These are phyloP conservation scores for Mortierella polycephala DNA, from an alignment of 371 early-diverging fungal species.

Conservation along the genomic window DNA sequence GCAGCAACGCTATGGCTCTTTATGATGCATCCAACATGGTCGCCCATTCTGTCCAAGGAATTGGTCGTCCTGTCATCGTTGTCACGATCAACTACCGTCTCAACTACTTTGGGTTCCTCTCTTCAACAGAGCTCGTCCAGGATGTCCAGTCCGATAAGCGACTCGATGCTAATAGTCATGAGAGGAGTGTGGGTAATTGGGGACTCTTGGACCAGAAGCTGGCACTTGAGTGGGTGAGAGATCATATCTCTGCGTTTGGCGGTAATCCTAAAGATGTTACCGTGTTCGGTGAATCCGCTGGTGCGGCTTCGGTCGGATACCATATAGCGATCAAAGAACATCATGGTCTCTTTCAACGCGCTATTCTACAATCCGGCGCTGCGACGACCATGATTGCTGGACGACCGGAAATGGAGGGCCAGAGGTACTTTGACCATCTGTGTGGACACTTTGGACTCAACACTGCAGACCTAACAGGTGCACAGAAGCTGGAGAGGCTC, in stretches of 20 bases:
- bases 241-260: constrained; percentile 64
- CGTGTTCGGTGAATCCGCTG: constrained; percentile 63
- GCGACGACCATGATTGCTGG: constrained; percentile 38
- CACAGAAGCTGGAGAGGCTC: constrained; percentile 32
- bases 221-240: constrained; percentile 62
- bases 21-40: constrained; percentile 41
- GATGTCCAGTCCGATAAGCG: constrained; percentile 26
- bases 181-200: constrained; percentile 54
- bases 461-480: constrained; percentile 12
- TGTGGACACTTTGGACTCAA: constrained; percentile 32
- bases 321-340: constrained; percentile 34
- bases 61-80: constrained; percentile 52
- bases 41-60: constrained; percentile 18
- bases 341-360: constrained; percentile 54
- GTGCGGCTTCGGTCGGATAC: constrained; percentile 57
- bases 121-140: constrained; percentile 44
- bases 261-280: constrained; percentile 63
- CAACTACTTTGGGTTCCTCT: constrained; percentile 55
- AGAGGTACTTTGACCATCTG: constrained; percentile 38
- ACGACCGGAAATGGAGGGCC: constrained; percentile 33
- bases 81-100: constrained; percentile 55
- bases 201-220: constrained; percentile 60
- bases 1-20: constrained; percentile 39
- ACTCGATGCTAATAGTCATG: constrained; percentile 7
- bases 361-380: constrained; percentile 55